Percentiles rank a stretch among this genome's conserved stretches.
phyloP scores from a whole-genome alignment of 1,284 basidiomycete species.

The Puccinia polysora region DNA sequence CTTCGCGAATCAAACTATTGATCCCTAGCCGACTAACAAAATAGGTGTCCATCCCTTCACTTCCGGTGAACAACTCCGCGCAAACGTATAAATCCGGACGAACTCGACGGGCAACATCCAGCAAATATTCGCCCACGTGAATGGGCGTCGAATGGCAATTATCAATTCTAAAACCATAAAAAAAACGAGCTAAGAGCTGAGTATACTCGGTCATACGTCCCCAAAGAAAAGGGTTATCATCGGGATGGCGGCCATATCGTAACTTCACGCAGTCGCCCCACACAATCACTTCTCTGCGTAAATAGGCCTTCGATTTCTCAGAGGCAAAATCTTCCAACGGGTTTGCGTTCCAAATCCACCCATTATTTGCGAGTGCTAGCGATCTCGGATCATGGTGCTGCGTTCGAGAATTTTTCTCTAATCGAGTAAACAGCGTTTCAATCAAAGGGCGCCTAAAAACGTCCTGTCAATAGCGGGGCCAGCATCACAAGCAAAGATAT shows the following conservation, averaged over 20 bases:
- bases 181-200: conserved; percentile 68
- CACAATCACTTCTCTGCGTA: conserved; percentile 89
- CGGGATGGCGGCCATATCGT: conserved; percentile 73
- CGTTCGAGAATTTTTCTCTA: conserved; percentile 59
- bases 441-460: conserved; percentile 67
- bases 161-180: conserved; percentile 94
- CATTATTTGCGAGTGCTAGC: conserved; percentile 89
- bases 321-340: conserved; percentile 91
- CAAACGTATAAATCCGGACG: conserved; percentile 92
- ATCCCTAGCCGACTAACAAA: conserved; percentile 86
- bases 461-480: neutral
- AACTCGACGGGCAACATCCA: conserved; percentile 80
- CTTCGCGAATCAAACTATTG: conserved; percentile 85
- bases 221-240: conserved; percentile 92
- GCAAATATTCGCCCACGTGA: conserved; percentile 81
- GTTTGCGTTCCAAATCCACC: conserved; percentile 97
- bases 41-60: conserved; percentile 81
- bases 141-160: conserved; percentile 97
- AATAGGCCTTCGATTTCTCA: conserved; percentile 90
- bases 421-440: conserved; percentile 82
- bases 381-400: conserved; percentile 63
- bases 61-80: conserved; percentile 94
- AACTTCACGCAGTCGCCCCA: conserved; percentile 99
- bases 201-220: conserved; percentile 85
- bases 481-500: neutral